Conservation (phyloP, 441 rosid genomes). For the Jatropha multifida region DNA sequence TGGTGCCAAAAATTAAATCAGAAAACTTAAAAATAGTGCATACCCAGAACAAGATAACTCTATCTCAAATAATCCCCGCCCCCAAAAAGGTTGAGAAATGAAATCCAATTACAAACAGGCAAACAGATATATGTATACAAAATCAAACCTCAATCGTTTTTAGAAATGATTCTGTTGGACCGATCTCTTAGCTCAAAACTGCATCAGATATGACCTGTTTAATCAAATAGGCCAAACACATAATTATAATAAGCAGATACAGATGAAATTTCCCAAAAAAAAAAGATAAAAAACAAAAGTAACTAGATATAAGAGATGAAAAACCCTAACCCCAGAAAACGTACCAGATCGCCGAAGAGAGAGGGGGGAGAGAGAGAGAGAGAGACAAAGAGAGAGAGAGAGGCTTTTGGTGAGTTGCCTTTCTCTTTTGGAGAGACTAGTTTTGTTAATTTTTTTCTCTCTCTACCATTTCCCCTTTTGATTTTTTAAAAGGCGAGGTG, state of each 20-base stretch:
- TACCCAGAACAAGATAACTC: background rate
- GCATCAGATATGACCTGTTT: slow-evolving; percentile 34
- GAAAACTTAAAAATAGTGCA: background rate
- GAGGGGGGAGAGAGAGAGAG: slow-evolving; percentile 15
- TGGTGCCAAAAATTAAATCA: background rate
- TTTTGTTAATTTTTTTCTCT: background rate
- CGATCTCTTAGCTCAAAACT: slow-evolving; percentile 41
- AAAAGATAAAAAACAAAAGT: background rate
- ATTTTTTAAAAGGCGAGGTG: slow-evolving; percentile 11
- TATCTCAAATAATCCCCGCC: background rate
- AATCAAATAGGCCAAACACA: slow-evolving; percentile 16
- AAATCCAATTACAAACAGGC: background rate
- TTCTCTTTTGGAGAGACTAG: background rate
- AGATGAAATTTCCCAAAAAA: background rate
- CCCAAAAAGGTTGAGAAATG: background rate
- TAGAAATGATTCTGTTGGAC: slow-evolving; percentile 24
- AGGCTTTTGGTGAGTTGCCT: background rate
- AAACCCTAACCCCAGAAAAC: slow-evolving; percentile 35
- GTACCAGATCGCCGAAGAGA: slow-evolving; percentile 44
- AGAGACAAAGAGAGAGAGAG: slow-evolving; percentile 8
- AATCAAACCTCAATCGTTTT: slow-evolving; percentile 23
- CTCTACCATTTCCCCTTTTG: slow-evolving; percentile 1
- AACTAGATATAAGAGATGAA: background rate
- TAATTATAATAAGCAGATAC: background rate
- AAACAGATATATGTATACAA: background rate